A percentile compares a stretch with the other conserved stretches of the same genome.
phyloP scores from a whole-genome alignment of 2,329 filamentous ascomycete species.

The Verruconis gallopava region DNA sequence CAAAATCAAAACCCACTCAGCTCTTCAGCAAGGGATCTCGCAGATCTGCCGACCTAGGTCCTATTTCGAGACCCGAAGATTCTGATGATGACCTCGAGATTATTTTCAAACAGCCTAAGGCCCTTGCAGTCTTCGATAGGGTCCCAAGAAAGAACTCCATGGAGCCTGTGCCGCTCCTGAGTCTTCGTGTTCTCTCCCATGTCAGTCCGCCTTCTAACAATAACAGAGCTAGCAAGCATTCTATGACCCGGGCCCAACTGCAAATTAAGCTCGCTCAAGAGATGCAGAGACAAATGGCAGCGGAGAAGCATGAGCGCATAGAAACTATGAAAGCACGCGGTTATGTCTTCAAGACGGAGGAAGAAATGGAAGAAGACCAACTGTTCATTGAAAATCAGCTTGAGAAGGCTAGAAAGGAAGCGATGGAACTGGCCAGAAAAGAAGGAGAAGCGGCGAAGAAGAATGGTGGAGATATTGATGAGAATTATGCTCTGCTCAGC shows the following conservation, averaged over 20 bases:
- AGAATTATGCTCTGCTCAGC: conserved; percentile 33
- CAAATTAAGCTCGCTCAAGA: conserved; percentile 54
- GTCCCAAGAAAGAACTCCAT: conserved; percentile 50
- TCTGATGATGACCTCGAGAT: conserved; percentile 55
- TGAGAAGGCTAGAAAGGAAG: conserved; percentile 70
- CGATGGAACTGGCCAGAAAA: conserved; percentile 60
- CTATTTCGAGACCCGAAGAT: conserved; percentile 30
- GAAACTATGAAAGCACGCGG: conserved; percentile 68
- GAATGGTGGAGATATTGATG: conserved; percentile 35
- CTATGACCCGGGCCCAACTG: conserved; percentile 58
- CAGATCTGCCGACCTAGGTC: conserved; percentile 10
- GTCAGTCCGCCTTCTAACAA: conserved; percentile 49
- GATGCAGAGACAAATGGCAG: conserved; percentile 66
- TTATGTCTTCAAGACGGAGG: conserved; percentile 66
- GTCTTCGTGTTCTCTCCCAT: conserved; percentile 62
- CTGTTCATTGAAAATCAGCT: conserved; percentile 79
- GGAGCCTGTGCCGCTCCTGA: conserved; percentile 50
- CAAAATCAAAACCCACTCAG: conserved; percentile 16
- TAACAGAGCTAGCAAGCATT: conserved; percentile 32
- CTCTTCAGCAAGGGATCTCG: conserved; percentile 15
- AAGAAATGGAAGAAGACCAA: conserved; percentile 73
- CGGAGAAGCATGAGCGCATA: conserved; percentile 64
- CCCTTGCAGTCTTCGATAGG: conserved; percentile 51
- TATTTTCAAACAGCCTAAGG: conserved; percentile 28
- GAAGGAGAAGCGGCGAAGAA: conserved; percentile 65